phyloP scores from a whole-genome alignment of 805 yeast genomes.

The Pichia exigua region DNA sequence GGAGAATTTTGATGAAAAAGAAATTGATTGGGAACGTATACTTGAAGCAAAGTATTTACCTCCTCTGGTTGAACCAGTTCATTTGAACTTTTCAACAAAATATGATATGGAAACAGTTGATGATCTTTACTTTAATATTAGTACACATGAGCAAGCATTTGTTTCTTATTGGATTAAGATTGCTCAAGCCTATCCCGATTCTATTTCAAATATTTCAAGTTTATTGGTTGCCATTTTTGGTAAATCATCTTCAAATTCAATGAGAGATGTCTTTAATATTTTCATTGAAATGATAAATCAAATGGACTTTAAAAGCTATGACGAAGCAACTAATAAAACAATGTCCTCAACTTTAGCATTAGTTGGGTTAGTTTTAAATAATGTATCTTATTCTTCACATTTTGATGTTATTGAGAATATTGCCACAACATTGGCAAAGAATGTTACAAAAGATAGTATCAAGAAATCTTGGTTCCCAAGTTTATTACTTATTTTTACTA shows the following conservation, averaged over 20 bases:
- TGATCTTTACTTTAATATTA: conserved; percentile 34
- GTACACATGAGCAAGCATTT: conserved; percentile 30
- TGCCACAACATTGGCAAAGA: conserved; percentile 29
- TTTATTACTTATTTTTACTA: conserved; percentile 48
- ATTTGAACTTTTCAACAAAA: conserved; percentile 30
- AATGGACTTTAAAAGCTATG: conserved; percentile 24
- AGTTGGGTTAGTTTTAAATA: conserved; percentile 36
- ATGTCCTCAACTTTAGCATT: conserved; percentile 36
- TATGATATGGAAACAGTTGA: conserved; percentile 28
- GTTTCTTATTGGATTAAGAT: conserved; percentile 36
- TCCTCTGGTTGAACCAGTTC: conserved; percentile 24
- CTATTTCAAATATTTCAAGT: conserved; percentile 28
- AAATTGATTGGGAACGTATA: conserved; percentile 17
- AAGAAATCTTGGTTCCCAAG: conserved; percentile 52
- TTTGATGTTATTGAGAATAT: conserved; percentile 31
- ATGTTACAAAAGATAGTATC: conserved; percentile 30
- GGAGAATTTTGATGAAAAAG: conserved; percentile 26
- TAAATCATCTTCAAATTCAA: conserved; percentile 26
- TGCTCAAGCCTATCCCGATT: conserved; percentile 36
- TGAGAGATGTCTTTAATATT: conserved; percentile 30
- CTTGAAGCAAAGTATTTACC: conserved; percentile 15
- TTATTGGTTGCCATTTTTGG: conserved; percentile 30
- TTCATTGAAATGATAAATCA: conserved; percentile 30
- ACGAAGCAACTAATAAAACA: conserved; percentile 17
- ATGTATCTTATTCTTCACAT: conserved; percentile 31